phyloP scores from a whole-genome alignment of 306 rosid species.

The Castanea crenata region DNA sequence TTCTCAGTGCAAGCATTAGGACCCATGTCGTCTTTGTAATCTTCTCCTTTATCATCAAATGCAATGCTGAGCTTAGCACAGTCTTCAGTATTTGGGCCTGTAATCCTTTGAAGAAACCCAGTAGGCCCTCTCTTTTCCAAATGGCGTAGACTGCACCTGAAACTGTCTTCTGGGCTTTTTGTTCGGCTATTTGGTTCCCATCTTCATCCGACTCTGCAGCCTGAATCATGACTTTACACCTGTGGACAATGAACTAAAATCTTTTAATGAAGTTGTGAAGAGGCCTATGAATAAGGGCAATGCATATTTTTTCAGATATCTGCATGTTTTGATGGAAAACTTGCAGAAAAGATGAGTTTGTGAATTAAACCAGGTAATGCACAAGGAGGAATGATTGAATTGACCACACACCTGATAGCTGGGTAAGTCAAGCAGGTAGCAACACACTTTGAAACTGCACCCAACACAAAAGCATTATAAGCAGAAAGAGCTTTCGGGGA shows the following conservation, averaged over 20 bases:
- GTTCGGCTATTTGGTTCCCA: slow-evolving; percentile 39
- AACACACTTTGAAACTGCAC: slow-evolving; percentile 88
- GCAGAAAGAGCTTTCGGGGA: slow-evolving; percentile 88
- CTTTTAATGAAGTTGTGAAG: background rate
- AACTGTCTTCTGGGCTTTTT: slow-evolving; percentile 56
- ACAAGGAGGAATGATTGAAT: slow-evolving; percentile 12
- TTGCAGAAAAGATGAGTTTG: background rate
- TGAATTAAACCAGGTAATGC: background rate
- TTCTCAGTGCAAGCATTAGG: slow-evolving; percentile 57
- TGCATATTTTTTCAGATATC: background rate
- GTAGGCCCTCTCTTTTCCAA: slow-evolving; percentile 75
- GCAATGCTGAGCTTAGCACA: slow-evolving; percentile 86
- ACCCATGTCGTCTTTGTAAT: slow-evolving; percentile 79
- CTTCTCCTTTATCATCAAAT: slow-evolving; percentile 91
- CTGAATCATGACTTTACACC: slow-evolving; percentile 92
- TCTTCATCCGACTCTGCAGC: slow-evolving; percentile 68
- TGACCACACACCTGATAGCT: slow-evolving; percentile 76
- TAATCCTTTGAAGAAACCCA: slow-evolving; percentile 91
- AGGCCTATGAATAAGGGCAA: slow-evolving; percentile 17
- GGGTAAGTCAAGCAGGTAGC: slow-evolving; percentile 96
- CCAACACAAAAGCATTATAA: slow-evolving; percentile 70
- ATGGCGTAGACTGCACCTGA: slow-evolving; percentile 65
- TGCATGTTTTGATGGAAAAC: background rate
- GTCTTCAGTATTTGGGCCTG: slow-evolving; percentile 92
- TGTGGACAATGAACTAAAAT: slow-evolving; percentile 25